phyloP scores from a whole-genome alignment of 345 rosid species.

The Aquilaria sinensis region DNA sequence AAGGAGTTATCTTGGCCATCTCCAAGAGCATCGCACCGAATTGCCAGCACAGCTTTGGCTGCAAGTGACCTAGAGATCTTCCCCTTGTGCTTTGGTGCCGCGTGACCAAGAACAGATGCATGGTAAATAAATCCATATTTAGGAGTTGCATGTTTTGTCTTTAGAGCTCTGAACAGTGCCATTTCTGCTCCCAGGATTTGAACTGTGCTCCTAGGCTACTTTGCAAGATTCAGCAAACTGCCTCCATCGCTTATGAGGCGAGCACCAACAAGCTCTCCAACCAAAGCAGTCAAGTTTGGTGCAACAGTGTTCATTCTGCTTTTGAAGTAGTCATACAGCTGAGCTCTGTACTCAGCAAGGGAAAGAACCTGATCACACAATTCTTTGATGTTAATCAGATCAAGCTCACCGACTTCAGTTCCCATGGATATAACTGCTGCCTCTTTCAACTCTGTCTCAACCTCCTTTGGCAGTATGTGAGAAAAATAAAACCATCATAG shows the following conservation, averaged over 20 bases:
- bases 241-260: constrained; percentile 95
- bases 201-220: constrained; percentile 90
- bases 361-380: constrained; percentile 82
- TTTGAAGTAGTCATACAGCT: constrained; percentile 77
- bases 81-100: constrained; percentile 78
- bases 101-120: constrained; percentile 90
- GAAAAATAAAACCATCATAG: background rate
- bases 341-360: constrained; percentile 86
- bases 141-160: constrained; percentile 92
- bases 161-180: constrained; percentile 89
- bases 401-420: constrained; percentile 80
- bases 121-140: constrained; percentile 86
- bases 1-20: constrained; percentile 66
- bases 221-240: constrained; percentile 83
- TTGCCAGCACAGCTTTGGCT: constrained; percentile 73
- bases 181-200: constrained; percentile 97
- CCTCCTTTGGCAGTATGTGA: constrained; percentile 62
- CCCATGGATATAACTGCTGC: constrained; percentile 93
- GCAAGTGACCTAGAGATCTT: constrained; percentile 87
- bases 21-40: constrained; percentile 87
- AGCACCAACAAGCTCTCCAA: constrained; percentile 97
- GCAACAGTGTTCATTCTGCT: constrained; percentile 92
- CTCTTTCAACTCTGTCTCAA: constrained; percentile 74
- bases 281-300: constrained; percentile 90
- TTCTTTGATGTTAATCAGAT: constrained; percentile 64